phyloP scores from a whole-genome alignment of 2,329 filamentous ascomycete species.

The Penicillium glabrum region DNA sequence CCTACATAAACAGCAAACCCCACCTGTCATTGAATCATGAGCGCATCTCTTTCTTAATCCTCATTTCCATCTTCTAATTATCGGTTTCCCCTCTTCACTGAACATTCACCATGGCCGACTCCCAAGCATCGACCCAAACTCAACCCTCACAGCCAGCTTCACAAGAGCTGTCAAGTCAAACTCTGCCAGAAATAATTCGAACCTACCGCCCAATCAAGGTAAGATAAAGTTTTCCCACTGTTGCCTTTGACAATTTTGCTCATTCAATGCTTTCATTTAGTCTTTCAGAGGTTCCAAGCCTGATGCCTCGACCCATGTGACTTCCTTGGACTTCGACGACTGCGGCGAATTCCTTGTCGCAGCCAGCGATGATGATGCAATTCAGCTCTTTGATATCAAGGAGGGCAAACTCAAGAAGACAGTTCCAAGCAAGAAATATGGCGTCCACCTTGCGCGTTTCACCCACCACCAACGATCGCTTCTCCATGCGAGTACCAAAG shows the following conservation, averaged over 20 bases:
- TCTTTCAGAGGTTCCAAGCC: constrained; percentile 38
- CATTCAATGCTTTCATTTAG: constrained; percentile 16
- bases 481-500: constrained; percentile 92
- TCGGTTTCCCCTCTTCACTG: neutral
- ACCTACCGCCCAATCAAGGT: constrained; percentile 81
- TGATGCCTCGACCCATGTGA: constrained; percentile 60
- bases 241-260: constrained; percentile 1
- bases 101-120: constrained; percentile 28
- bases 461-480: constrained; percentile 89
- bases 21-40: neutral
- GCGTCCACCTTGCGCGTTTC: constrained; percentile 89
- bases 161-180: constrained; percentile 50
- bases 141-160: constrained; percentile 11
- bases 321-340: constrained; percentile 95
- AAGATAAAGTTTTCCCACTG: constrained; percentile 16
- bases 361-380: constrained; percentile 88
- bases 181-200: constrained; percentile 74
- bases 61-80: neutral
- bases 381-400: constrained; percentile 92
- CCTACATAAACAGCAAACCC: neutral
- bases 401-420: constrained; percentile 88
- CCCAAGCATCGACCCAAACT: constrained; percentile 25
- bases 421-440: constrained; percentile 93
- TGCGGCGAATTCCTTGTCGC: constrained; percentile 89
- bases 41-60: neutral